Conservation (phyloP, 768 basidiomycete species). For the Psilocybe azurescens region DNA sequence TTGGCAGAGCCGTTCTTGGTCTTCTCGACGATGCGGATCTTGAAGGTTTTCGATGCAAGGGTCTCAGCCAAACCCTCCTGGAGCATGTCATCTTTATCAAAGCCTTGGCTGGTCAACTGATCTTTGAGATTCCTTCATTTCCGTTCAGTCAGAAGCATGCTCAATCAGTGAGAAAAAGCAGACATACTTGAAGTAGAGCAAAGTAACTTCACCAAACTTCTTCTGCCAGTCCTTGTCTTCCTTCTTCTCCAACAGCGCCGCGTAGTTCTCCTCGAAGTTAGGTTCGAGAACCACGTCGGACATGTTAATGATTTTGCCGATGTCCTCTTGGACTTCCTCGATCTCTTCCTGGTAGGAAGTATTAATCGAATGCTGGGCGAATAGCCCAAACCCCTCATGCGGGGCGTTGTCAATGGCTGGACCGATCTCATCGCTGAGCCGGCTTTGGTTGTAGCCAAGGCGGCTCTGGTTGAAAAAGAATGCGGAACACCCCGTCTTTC, state of each 20-base stretch:
- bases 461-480: constrained; percentile 40
- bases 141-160: neutral
- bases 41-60: constrained; percentile 41
- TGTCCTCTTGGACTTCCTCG: constrained; percentile 31
- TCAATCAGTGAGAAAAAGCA: neutral
- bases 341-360: constrained; percentile 34
- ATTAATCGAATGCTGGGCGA: constrained; percentile 39
- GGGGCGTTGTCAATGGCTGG: constrained; percentile 38
- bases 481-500: constrained; percentile 44
- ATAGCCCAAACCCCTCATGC: constrained; percentile 36
- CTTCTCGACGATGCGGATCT: constrained; percentile 40
- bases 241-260: constrained; percentile 27
- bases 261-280: constrained; percentile 42
- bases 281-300: constrained; percentile 41
- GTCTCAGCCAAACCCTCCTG: constrained; percentile 45
- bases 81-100: constrained; percentile 43
- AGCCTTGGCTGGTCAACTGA: constrained; percentile 38
- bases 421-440: constrained; percentile 29
- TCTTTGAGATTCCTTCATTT: constrained; percentile 27
- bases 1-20: constrained; percentile 29
- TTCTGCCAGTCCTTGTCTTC: constrained; percentile 32
- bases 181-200: constrained; percentile 35
- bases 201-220: constrained; percentile 30
- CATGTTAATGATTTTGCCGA: constrained; percentile 33
- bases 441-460: constrained; percentile 38